A percentile compares a stretch with the other conserved stretches of the same genome.
phyloP scores from a whole-genome alignment of 177 flowering plant species.

The Vitis hybrid region DNA sequence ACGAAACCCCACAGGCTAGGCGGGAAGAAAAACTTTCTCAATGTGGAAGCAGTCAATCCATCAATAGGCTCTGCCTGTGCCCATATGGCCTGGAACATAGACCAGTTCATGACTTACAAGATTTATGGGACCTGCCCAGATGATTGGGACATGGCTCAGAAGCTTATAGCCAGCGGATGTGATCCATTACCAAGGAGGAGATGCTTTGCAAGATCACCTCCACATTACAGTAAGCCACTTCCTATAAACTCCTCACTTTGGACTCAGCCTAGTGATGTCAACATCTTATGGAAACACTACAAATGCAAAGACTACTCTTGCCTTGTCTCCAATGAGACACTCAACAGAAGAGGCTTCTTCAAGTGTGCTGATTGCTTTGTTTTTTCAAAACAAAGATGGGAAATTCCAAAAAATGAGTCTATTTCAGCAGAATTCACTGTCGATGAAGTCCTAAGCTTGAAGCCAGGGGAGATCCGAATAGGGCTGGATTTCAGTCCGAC shows the following conservation, averaged over 20 bases:
- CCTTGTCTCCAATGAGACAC: conserved; percentile 27
- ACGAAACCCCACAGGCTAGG: conserved; percentile 30
- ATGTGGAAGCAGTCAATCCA: conserved; percentile 31
- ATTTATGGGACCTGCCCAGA: conserved; percentile 32
- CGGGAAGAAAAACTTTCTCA: conserved; percentile 36
- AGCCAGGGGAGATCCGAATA: conserved; percentile 38
- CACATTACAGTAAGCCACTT: conserved; percentile 28
- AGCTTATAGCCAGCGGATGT: conserved; percentile 35
- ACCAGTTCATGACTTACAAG: conserved; percentile 36
- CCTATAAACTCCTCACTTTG: conserved; percentile 33
- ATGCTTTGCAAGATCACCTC: conserved; percentile 40
- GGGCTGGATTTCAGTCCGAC: conserved; percentile 42
- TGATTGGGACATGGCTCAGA: conserved; percentile 38
- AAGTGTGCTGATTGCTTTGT: conserved; percentile 43
- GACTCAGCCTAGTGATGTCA: conserved; percentile 27
- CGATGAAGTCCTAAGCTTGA: conserved; percentile 31
- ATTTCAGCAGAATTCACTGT: conserved; percentile 34
- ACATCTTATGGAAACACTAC: conserved; percentile 36
- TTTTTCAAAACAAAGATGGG: conserved; percentile 29
- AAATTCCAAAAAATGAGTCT: conserved; percentile 16
- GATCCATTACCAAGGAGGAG: conserved; percentile 43
- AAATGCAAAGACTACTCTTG: conserved; percentile 40
- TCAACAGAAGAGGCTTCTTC: conserved; percentile 34
- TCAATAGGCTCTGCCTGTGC: conserved; percentile 34
- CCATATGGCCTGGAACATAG: conserved; percentile 16